Base-by-base conservation (phyloP, 1,284 basidiomycete genomes). In the Ceratobasidium sp. region DNA sequence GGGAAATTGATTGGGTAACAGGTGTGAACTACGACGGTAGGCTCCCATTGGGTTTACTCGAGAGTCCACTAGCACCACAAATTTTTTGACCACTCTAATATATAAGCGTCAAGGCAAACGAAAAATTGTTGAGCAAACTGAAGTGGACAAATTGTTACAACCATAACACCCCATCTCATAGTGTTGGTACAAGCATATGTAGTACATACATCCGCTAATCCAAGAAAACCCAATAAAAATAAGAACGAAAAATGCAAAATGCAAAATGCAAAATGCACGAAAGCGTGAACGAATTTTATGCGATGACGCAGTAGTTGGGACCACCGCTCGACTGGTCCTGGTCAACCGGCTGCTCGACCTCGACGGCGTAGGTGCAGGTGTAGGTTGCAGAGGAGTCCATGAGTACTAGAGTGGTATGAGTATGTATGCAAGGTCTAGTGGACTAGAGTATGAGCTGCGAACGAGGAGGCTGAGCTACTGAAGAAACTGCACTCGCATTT, bases 341-440 rank as follows among this genome's bases (percentile, higher is more conserved):
- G 26, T 69, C 52, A 33, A 69, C 67, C 9, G 67, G 67, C 33
- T 69, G 52, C 67, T 69, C 67, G 33, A 40, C 52, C 67, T 69
- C 67, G 50, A 50, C 13, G 28, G 67, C 17, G 52, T 52, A 69
- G 20, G 67, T 52, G 50, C 56, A 69, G 67, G 38, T 69, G 50
- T 69, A 69, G 15, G 52, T 50, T 15, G 67, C 48, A n/a, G 50
- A 26, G 33, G 67, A 69, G 48, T 69, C 67, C 67, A 69, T 69
- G 46, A 42, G 67, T 69, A 54, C 52, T 54, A 33, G 33, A 33
- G 33, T 33, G 33, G 33, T 33, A 33, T 33, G 52, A 54, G 52
- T 54, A 54, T 54, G n/a, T 33, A 20, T 17, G 50, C n/a, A 52
- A 17, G 12, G 17, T 20, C 33, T 33, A 33, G 33, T 20, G 52